Evolutionary conservation across 352 stramenopile species (phyloP).

Genomic region (Thraustochytrium striatum): DNA sequence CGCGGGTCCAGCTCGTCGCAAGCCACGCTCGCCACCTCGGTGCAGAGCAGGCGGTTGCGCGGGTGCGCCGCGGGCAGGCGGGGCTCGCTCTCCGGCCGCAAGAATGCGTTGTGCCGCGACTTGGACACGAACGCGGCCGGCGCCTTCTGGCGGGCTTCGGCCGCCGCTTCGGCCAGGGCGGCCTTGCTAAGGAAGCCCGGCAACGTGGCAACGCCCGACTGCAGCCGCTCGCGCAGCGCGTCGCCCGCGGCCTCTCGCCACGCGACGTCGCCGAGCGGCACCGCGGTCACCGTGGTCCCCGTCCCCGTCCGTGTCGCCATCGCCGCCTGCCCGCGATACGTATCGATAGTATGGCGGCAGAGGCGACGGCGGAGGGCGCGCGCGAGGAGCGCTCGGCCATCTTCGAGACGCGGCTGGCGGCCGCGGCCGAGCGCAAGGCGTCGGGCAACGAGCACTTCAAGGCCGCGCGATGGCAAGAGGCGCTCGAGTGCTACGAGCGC

Average conservation of each 20-base stretch:
- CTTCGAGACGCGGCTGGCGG: constrained; percentile 22
- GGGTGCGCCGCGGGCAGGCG: background rate
- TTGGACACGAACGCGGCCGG: background rate
- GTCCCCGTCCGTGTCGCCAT: too few species aligned
- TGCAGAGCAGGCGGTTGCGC: too few species aligned
- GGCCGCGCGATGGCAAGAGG: background rate
- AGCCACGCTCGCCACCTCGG: background rate
- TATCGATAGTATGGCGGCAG: background rate
- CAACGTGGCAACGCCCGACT: background rate
- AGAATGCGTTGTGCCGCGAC: constrained; percentile 10
- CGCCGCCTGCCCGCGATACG: too few species aligned
- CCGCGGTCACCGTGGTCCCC: too few species aligned
- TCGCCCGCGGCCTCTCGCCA: too few species aligned
- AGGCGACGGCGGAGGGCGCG: background rate
- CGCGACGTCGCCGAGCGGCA: too few species aligned
- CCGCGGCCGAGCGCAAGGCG: constrained; percentile 20
- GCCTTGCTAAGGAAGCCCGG: background rate
- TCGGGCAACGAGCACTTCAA: constrained; percentile 34
- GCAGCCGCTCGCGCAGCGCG: too few species aligned
- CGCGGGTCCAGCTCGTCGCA: constrained; percentile 19
- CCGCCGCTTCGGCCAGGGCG: background rate
- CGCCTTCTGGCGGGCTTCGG: background rate
- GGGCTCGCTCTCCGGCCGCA: background rate
- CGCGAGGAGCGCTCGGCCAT: constrained; percentile 28
- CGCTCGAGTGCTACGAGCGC: constrained; percentile 22